These are phyloP conservation scores for Volvariella surrecta DNA, from an alignment of 1,284 basidiomycete genomes.

Conservation along the genomic window DNA sequence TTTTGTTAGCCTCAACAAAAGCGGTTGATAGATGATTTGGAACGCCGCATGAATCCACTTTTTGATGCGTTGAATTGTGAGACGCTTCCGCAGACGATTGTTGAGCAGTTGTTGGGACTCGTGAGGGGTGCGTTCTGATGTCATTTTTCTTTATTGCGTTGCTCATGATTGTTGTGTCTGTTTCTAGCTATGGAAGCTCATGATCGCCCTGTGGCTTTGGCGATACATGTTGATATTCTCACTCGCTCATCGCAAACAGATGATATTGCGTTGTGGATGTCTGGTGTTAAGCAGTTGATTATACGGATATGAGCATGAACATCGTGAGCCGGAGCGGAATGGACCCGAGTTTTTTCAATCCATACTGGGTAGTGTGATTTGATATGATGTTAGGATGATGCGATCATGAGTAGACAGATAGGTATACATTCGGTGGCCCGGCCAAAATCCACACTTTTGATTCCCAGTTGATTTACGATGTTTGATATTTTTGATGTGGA, in stretches of 20 bases:
- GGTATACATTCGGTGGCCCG: too few species aligned
- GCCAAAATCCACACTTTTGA: too few species aligned
- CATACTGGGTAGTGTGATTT: too few species aligned
- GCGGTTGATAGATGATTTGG: slow-evolving; percentile 82
- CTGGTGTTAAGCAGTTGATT: slow-evolving; percentile 79
- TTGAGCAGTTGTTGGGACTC: slow-evolving; percentile 62
- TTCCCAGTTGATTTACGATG: too few species aligned
- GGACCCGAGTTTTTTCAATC: too few species aligned
- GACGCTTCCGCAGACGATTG: slow-evolving; percentile 64
- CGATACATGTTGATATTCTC: slow-evolving; percentile 74
- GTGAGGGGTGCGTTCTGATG: slow-evolving; percentile 47
- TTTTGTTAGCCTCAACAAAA: slow-evolving; percentile 66
- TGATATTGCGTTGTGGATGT: slow-evolving; percentile 84
- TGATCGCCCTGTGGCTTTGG: slow-evolving; percentile 63
- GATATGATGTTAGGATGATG: too few species aligned
- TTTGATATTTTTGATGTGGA: too few species aligned
- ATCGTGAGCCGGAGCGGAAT: too few species aligned
- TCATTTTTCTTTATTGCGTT: slow-evolving; percentile 5
- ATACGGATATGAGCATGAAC: slow-evolving; percentile 52
- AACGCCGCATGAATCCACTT: slow-evolving; percentile 78
- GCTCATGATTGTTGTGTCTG: slow-evolving; percentile 7
- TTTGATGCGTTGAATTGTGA: slow-evolving; percentile 93
- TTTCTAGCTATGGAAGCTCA: slow-evolving; percentile 62
- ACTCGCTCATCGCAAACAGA: slow-evolving; percentile 69
- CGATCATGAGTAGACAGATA: too few species aligned